phyloP scores from a whole-genome alignment of 768 basidiomycete genomes.

The Tylopilus plumbeoviolaceoides region DNA sequence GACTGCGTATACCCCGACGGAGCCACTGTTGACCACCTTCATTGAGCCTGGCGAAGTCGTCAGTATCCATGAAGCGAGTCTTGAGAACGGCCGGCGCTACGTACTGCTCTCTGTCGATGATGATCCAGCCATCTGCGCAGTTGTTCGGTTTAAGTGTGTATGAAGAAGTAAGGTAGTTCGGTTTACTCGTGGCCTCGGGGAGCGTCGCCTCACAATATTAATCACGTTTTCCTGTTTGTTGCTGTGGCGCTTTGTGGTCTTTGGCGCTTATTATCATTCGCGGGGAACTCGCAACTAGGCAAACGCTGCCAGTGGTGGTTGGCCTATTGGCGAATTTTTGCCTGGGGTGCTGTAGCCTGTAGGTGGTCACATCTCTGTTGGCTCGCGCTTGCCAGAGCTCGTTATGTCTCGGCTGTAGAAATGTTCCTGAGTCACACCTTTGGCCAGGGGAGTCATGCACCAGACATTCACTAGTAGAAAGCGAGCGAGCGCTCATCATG shows the following conservation, averaged over 20 bases:
- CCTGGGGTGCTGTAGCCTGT: too few species aligned
- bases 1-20: background rate
- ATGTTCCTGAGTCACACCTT: too few species aligned
- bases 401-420: too few species aligned
- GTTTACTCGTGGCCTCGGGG: background rate
- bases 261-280: background rate
- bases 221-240: background rate
- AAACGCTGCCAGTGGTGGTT: background rate
- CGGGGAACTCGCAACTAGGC: background rate
- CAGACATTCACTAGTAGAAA: too few species aligned
- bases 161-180: background rate
- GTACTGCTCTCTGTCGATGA: background rate
- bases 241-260: background rate
- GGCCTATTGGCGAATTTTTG: background rate
- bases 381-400: too few species aligned
- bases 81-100: background rate
- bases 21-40: background rate
- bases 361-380: too few species aligned
- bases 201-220: background rate
- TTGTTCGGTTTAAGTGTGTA: too few species aligned
- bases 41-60: background rate
- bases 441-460: too few species aligned
- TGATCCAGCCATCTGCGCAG: background rate
- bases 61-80: background rate
- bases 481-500: too few species aligned